These are phyloP conservation scores for Lasiodiplodia theobromae DNA, from an alignment of 2,329 filamentous ascomycete genomes.

Conservation along the genomic window DNA sequence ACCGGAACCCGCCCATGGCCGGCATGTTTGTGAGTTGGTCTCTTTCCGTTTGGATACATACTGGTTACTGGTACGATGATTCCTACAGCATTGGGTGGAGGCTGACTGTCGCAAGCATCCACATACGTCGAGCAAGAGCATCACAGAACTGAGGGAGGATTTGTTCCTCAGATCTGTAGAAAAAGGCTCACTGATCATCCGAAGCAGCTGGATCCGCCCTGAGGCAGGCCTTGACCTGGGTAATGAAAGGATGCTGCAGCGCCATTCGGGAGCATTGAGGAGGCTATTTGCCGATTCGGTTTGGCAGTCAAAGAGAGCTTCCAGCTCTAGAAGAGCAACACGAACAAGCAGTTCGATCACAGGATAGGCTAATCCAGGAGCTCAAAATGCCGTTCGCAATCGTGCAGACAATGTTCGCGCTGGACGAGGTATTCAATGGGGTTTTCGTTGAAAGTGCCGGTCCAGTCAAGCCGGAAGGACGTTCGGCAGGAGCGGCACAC, in stretches of 20 bases:
- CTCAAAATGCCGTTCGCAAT: no score
- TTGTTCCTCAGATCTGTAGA: slow-evolving; percentile 82
- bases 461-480: no score
- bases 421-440: no score
- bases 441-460: no score
- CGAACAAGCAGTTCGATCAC: no score
- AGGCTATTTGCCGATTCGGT: slow-evolving; percentile 70
- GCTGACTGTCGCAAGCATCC: slow-evolving; percentile 74
- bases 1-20: slow-evolving; percentile 79
- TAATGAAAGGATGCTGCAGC: slow-evolving; percentile 60
- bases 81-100: slow-evolving; percentile 71
- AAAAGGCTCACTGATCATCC: slow-evolving; percentile 78
- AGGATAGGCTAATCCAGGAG: no score
- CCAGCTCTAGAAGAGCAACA: slow-evolving; percentile 44
- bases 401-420: no score
- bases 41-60: neutral
- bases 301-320: slow-evolving; percentile 72
- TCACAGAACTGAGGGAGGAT: slow-evolving; percentile 78
- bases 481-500: no score
- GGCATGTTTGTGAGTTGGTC: slow-evolving; percentile 87
- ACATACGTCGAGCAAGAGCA: slow-evolving; percentile 54
- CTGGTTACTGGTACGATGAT: slow-evolving; percentile 16
- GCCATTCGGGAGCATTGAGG: slow-evolving; percentile 57
- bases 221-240: slow-evolving; percentile 61
- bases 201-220: slow-evolving; percentile 90